These are phyloP conservation scores for Debaryomyces robertsiae DNA, from an alignment of 1,139 yeast species.

Conservation along the genomic window DNA sequence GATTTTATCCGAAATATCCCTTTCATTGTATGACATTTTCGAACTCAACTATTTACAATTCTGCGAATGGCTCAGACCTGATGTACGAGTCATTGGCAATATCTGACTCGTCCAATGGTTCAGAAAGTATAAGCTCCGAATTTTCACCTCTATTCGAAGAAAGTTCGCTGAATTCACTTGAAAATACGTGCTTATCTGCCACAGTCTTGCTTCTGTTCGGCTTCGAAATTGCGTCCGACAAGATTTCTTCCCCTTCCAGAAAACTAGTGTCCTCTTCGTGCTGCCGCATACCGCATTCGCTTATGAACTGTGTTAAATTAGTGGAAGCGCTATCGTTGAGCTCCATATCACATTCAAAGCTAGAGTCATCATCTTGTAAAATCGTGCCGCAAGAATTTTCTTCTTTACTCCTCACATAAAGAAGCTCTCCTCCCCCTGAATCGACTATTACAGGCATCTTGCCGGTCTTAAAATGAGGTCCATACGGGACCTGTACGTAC, in stretches of 20 bases:
- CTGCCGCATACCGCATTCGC: slow-evolving; percentile 1
- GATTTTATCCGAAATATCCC: not conserved
- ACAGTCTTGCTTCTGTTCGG: slow-evolving; percentile 1
- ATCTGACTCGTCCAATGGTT: not conserved
- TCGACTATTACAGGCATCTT: slow-evolving; percentile 15
- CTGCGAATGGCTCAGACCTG: slow-evolving; percentile 13
- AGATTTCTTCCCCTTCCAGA: not conserved
- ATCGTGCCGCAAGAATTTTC: not conserved
- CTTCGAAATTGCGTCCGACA: slow-evolving; percentile 6
- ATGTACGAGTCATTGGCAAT: not conserved
- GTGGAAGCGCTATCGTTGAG: slow-evolving; percentile 8
- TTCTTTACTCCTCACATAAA: not conserved
- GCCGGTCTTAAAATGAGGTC: slow-evolving; percentile 14
- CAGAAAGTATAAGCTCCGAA: not conserved
- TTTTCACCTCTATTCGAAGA: slow-evolving; percentile 4
- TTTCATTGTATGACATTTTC: not conserved
- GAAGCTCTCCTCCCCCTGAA: slow-evolving; percentile 7
- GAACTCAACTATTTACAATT: slow-evolving; percentile 9
- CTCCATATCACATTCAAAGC: slow-evolving; percentile 5
- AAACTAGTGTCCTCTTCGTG: not conserved
- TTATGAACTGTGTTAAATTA: slow-evolving; percentile 9
- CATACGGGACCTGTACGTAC: slow-evolving; percentile 16
- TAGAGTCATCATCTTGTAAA: slow-evolving; percentile 7
- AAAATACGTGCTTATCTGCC: not conserved
- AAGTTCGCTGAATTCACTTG: slow-evolving; percentile 9